Conservation (phyloP, 2,329 filamentous ascomycete species). For the Fusarium dlaminii region DNA sequence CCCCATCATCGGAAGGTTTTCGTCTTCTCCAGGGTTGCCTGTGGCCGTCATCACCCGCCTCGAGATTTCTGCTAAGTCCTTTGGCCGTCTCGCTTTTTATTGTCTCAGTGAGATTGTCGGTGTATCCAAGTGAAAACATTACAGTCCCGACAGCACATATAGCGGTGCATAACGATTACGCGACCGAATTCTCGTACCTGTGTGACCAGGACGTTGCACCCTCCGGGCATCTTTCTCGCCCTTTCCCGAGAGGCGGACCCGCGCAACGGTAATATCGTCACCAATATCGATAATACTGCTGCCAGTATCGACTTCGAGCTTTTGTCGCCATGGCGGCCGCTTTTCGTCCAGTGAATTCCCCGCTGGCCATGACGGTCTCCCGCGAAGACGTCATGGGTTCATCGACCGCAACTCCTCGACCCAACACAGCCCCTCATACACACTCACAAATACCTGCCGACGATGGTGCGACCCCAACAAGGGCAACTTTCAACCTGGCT, state of each 20-base stretch:
- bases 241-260: slow-evolving; percentile 13
- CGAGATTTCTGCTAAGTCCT: slow-evolving; percentile 22
- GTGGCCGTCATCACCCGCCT: slow-evolving; percentile 37
- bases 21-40: slow-evolving; percentile 20
- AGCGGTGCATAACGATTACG: slow-evolving; percentile 24
- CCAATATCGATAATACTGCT: slow-evolving; percentile 12
- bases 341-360: slow-evolving; percentile 60
- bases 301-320: slow-evolving; percentile 10
- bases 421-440: slow-evolving; percentile 49
- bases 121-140: slow-evolving; percentile 23
- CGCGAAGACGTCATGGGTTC: slow-evolving; percentile 51
- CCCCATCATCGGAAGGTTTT: slow-evolving; percentile 17
- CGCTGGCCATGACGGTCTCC: slow-evolving; percentile 47
- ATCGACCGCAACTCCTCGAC: slow-evolving; percentile 48
- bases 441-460: slow-evolving; percentile 47
- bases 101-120: slow-evolving; percentile 39
- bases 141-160: slow-evolving; percentile 25
- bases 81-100: slow-evolving; percentile 40
- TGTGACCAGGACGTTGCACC: slow-evolving; percentile 32
- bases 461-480: slow-evolving; percentile 70
- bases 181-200: slow-evolving; percentile 31
- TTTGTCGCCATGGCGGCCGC: slow-evolving; percentile 57
- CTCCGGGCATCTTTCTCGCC: slow-evolving; percentile 17
- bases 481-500: slow-evolving; percentile 61
- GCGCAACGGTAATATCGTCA: slow-evolving; percentile 18